Percentiles rank a stretch among this genome's conserved stretches.
phyloP scores from a whole-genome alignment of 2,329 filamentous ascomycete genomes.

The Trichoderma koningiopsis region DNA sequence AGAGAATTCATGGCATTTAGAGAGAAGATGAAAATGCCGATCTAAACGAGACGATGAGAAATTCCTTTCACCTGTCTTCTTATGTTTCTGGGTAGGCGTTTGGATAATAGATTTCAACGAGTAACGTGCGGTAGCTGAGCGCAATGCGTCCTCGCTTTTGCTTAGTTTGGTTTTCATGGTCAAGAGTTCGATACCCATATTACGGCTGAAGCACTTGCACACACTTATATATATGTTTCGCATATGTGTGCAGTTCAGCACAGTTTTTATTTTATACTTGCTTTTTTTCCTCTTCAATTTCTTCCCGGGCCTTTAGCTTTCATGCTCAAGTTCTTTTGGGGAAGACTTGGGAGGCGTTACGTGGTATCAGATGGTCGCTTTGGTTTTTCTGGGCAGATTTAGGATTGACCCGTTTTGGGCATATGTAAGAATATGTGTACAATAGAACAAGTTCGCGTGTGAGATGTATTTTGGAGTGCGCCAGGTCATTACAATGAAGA shows the following conservation, averaged over 20 bases:
- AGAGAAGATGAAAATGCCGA: conserved; percentile 45
- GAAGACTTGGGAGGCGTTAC: background rate
- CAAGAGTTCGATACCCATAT: conserved; percentile 10
- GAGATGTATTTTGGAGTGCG: background rate
- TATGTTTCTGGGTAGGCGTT: background rate
- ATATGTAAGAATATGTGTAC: background rate
- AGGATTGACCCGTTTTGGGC: background rate
- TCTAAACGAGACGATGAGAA: background rate
- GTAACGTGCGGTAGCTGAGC: background rate
- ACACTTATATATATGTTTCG: background rate
- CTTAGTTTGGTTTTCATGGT: background rate
- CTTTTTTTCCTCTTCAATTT: background rate
- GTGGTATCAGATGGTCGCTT: background rate
- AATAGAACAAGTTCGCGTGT: background rate
- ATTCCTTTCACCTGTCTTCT: background rate
- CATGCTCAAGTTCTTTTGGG: background rate
- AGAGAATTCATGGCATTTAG: conserved; percentile 57
- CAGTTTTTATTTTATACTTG: background rate
- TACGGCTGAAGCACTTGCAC: background rate
- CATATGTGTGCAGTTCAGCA: background rate
- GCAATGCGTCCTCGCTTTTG: background rate
- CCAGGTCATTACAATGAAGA: background rate
- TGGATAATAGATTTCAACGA: background rate
- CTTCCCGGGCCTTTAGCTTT: background rate
- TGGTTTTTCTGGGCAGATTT: background rate